These are phyloP conservation scores for Fusarium siculi DNA, from an alignment of 2,329 filamentous ascomycete species.

Conservation along the genomic window DNA sequence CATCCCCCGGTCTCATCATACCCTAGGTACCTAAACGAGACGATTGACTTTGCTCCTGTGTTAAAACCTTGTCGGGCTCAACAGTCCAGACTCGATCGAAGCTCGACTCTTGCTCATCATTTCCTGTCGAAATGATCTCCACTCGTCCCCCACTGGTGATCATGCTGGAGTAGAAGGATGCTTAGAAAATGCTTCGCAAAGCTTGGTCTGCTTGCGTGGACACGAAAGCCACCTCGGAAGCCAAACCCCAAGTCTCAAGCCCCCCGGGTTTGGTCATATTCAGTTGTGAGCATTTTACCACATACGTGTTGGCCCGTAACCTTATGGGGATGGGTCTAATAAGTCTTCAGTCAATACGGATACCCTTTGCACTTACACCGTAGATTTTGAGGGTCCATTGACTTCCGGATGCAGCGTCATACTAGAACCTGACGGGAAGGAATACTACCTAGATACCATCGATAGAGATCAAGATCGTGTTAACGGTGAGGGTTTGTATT, in stretches of 20 bases:
- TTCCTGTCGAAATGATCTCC: conserved; percentile 17
- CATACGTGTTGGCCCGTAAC: neutral
- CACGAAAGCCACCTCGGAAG: conserved; percentile 16
- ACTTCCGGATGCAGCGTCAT: conserved; percentile 32
- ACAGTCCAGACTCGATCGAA: conserved; percentile 5
- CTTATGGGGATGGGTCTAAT: conserved; percentile 7
- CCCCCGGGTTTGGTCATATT: neutral
- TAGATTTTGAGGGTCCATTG: conserved; percentile 3
- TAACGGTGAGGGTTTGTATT: conserved; percentile 20
- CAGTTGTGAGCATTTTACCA: neutral
- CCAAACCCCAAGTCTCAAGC: conserved; percentile 17
- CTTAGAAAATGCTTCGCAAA: conserved; percentile 4
- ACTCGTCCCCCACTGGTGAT: conserved; percentile 8
- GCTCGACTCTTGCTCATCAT: conserved; percentile 11
- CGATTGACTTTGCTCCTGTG: conserved; percentile 18
- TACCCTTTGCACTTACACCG: neutral
- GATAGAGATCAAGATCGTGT: conserved; percentile 3
- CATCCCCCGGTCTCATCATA: conserved; percentile 13
- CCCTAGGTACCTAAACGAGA: conserved; percentile 3
- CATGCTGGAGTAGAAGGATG: conserved; percentile 2
- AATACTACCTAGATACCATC: neutral
- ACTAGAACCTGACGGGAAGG: neutral
- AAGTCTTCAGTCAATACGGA: conserved; percentile 10
- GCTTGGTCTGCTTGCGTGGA: conserved; percentile 24
- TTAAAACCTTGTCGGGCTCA: conserved; percentile 24